Evolutionary conservation across 1,284 basidiomycete species (phyloP), one percentile per base, ranked within the genome.

Genomic region (Naganishia cerealis): DNA sequence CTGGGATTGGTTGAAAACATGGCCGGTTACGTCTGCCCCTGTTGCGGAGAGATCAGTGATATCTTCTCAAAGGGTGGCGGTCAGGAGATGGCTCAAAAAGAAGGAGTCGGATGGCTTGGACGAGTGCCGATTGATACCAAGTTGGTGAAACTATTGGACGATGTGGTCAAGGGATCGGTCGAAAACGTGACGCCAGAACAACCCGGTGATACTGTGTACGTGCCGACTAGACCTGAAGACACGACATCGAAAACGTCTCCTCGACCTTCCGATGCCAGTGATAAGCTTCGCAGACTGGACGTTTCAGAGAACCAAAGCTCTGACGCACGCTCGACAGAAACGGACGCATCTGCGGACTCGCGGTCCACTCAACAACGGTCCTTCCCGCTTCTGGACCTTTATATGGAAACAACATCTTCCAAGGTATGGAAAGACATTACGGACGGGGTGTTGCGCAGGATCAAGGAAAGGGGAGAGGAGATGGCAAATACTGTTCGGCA

Each of bases 21-120:
- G 96, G 92, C 92, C 68, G 96, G 96, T 50, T 99, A 97, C 81
- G 91, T 91, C 12, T 99, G 96, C 77, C 95, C 95, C 26, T 94
- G 91, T 76, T 94, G 92, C 75, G 89, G 90, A 29, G 94, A 98
- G 79, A 85, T 97, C 72, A 93, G 89, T 80, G 93, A 96, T 76
- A 87, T 96, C 59, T 99, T 98, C 82, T 96, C 94, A 7, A 90
- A 88, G 12, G 94, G 94, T 13, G 96, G 96, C 1, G 96, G 94
- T 0, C 87, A 90, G 81, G 88, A 87, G 74, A 88, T 94, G 87
- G 92, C 93, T 0, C 81, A 84, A 71, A 84, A 85, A 54, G 91
- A 94, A 78, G 85, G 83, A 8, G 76, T 97, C 33, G 80, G 79
- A 55, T 97, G 96, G 78, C 82, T 99, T 66, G 96, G 96, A 1